Evolutionary conservation across 1,284 basidiomycete species (phyloP), one percentile per base, ranked within the genome.

Genomic region (Athelia sp.): DNA sequence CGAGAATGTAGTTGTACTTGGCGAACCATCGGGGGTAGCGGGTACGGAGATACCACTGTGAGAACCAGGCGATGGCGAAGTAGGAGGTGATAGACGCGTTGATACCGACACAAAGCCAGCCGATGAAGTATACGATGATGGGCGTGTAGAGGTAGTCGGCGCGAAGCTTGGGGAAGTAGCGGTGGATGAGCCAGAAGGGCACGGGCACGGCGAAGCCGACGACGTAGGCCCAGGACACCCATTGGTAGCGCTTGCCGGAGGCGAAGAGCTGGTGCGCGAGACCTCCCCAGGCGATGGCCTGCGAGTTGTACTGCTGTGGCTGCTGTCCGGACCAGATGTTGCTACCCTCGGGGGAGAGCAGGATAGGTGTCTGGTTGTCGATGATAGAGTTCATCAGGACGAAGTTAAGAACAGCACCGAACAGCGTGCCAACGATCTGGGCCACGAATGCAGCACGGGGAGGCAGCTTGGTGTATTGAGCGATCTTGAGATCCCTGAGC

Each of bases 391-490:
- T 72, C 81, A 84, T 85, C 46, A 87, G 64, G 55, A 65, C 64
- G 53, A 79, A 83, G 58, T 82, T 81, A 53, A 84, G 65, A 35
- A 79, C 48, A 13, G 74, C 64, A 1, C 75, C 75, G 17, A 76
- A 61, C 2, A 75, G 53, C 21, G 75, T 76, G 18, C 73, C 73
- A 1, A 73, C 58, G 21, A 84, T 68, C 63, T 89, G 87, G 34
- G 81, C 79, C 10, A 71, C 68, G 60, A 87, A 85, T 1, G 83
- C 78, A 11, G 78, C 74, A 36, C 79, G 71, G 9, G 86, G 87
- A 19, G 84, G 78, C 19, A 89, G 68, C 68, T 88, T 89, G 51
- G 79, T 78, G 63, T 80, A 84, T 56, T 84, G 82, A 14, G 75
- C 79, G 6, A 85, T 73, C 60, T 85, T 84, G 54, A 75, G 66